Evolutionary conservation across 2,329 filamentous ascomycete genomes (phyloP).

Genomic region (Lanzia echinophila): DNA sequence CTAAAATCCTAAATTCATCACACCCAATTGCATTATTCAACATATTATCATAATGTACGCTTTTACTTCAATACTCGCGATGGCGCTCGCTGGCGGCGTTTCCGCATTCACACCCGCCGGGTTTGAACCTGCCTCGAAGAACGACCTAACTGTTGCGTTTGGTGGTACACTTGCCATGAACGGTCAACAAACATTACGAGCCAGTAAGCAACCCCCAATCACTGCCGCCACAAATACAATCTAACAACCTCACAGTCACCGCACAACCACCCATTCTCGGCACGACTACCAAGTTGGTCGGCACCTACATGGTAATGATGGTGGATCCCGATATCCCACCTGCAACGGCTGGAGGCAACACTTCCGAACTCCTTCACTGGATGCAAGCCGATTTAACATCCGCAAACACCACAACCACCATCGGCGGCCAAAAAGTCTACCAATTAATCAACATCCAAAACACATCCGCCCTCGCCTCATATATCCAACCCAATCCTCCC

Average conservation of each 20-base stretch:
- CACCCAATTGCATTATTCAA: neutral
- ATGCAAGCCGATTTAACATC: conserved; percentile 25
- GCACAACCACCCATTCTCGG: conserved; percentile 18
- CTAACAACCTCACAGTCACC: conserved; percentile 16
- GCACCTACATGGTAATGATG: conserved; percentile 28
- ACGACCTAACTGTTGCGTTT: conserved; percentile 24
- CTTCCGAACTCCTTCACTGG: conserved; percentile 26
- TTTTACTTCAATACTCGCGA: conserved; percentile 12
- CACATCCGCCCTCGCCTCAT: conserved; percentile 19
- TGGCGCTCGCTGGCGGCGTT: conserved; percentile 23
- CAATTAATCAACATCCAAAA: conserved; percentile 20
- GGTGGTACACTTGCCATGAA: conserved; percentile 20
- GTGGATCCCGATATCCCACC: conserved; percentile 26
- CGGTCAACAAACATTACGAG: conserved; percentile 22
- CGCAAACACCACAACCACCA: conserved; percentile 14
- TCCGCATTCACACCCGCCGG: conserved; percentile 24
- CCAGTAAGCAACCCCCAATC: conserved; percentile 8
- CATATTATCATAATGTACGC: conserved; percentile 17
- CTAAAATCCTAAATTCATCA: neutral
- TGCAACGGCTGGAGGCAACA: conserved; percentile 13
- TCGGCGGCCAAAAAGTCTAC: conserved; percentile 21
- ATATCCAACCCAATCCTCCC: conserved; percentile 23
- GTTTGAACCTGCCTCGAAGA: conserved; percentile 21
- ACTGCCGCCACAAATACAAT: neutral
- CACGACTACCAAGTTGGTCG: conserved; percentile 17